Base-by-base conservation (phyloP, 495 filamentous ascomycete species). In the Penicillium nucicola region DNA sequence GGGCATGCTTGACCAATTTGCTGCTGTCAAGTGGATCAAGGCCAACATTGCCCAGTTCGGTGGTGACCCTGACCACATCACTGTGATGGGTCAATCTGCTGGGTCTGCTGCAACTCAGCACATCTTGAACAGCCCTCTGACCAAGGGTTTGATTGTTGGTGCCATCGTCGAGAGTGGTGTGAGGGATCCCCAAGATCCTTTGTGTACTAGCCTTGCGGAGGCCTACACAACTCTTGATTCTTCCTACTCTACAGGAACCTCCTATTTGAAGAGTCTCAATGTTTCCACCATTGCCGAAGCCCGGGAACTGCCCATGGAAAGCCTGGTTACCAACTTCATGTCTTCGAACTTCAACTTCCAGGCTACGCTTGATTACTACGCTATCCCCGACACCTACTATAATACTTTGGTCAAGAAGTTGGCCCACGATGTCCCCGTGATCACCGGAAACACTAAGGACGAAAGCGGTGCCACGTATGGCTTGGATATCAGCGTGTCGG, bases 21-120 rank as follows among this genome's bases (percentile, higher is more conserved):
- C 48, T 2, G 56, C 53, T 17, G 68, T 84, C 11, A 69, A 82
- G 60, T 84, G 79, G 74, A 74, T 81, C 7, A 67, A 74, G 23
- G 69, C 72, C 43, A 78, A 79, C 51, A 79, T 79, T 59, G 66
- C 59, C 17, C 39, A 71, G 6, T 88, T 88, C 40, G 85, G 83
- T 44, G 84, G 84, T 36, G 83, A 88, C 57, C 77, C 75, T 10
- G 54, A 67, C n/a, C 64, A 66, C 7, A 68, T 79, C 19, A 74
- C 70, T 4, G 61, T 77, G 17, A 71, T 64, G 48, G 75, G 76
- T 1, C 65, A 77, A 47, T 69, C 66, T 12, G 64, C 60, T 10
- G 64, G 61, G 7, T 66, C 67, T 30, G 75, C 76, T 5, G 71
- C 74, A n/a, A 73, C 79, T 15, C 60, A 68, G 34, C 65, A 65